A percentile compares a stretch with the other conserved stretches of the same genome.
Evolutionary conservation across 2,329 filamentous ascomycete genomes (phyloP).

Genomic region (Nannizzia gypsea): DNA sequence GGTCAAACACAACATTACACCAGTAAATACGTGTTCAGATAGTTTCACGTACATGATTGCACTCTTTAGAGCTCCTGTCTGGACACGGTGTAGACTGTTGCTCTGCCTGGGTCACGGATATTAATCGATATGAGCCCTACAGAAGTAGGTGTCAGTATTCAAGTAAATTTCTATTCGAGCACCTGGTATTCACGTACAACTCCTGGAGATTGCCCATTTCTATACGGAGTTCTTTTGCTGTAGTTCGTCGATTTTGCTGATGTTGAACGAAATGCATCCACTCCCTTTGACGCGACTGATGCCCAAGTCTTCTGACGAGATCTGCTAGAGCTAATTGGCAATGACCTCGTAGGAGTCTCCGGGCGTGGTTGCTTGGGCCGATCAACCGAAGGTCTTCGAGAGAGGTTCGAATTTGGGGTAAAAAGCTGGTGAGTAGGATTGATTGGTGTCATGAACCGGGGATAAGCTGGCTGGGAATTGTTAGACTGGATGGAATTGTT

Average conservation of each 20-base stretch:
- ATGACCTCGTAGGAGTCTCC: slow-evolving; percentile 9
- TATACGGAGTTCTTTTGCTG: slow-evolving; percentile 6
- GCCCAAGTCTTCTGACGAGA: slow-evolving; percentile 11
- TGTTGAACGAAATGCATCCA: slow-evolving; percentile 10
- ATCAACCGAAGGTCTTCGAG: background rate
- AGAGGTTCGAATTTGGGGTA: background rate
- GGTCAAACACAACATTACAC: background rate
- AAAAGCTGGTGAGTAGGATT: background rate
- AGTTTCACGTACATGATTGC: background rate
- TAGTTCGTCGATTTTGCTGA: slow-evolving; percentile 5
- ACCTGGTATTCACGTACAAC: background rate
- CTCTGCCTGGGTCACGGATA: background rate
- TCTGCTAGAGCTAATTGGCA: background rate
- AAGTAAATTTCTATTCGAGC: background rate
- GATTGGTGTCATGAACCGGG: background rate
- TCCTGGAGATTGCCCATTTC: background rate
- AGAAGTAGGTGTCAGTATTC: background rate
- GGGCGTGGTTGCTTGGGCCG: background rate
- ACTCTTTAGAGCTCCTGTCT: background rate
- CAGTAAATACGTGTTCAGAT: background rate
- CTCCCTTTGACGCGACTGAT: slow-evolving; percentile 11
- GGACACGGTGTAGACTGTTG: background rate
- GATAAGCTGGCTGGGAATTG: background rate
- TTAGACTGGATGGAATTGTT: background rate
- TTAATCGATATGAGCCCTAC: slow-evolving; percentile 3